Base-by-base conservation (phyloP, 2,329 filamentous ascomycete species). In the Arthrobotrys sinensis region DNA sequence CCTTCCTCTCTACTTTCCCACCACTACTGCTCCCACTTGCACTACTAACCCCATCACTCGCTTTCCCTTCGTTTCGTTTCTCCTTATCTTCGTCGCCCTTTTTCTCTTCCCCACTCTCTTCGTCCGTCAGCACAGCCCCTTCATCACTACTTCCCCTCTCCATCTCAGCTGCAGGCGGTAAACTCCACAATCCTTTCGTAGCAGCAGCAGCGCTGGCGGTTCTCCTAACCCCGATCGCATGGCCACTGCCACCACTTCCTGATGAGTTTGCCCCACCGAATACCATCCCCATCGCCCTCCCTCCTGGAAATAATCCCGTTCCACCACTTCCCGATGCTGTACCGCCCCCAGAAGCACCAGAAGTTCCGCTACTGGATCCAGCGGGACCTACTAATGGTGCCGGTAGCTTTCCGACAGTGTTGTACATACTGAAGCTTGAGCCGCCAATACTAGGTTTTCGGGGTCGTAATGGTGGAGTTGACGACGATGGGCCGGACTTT, bases 221-320 rank as follows among this genome's bases (percentile, higher is more conserved):
- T 66, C 73, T 66, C 50, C 73, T 77, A 77, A 77, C 66, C 21
- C 73, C 73, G 60, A 77, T 77, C 73, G 60, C 72, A 65, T 60
- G 72, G 16, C 72, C 64, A 64, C 63, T 19, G 32, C 70, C 45
- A 38, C 63, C 52, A 34, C 24, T 10, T 60, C 69, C 43, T 52
- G 52, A 14, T 32, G 70, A 43, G 4, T 16, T 52, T 16, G 16
- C 70, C 16, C 16, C 57, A 43, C 73, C 73, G 48, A 77, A 77
- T 36, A 77, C 73, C 73, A 71, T 71, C n/a, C 66, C 73, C 73
- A 77, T 77, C 4, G 73, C 73, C 7, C 73, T 66, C 16, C 72
- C 72, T 16, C 53, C 64, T 1, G 65, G 48, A 21, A 76, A 65
- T 4, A 76, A 28, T 16, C 72, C 72, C 14, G 65, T 53, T 19